Conservation (phyloP, 2,329 filamentous ascomycete genomes). For the Arthroderma sp. region DNA sequence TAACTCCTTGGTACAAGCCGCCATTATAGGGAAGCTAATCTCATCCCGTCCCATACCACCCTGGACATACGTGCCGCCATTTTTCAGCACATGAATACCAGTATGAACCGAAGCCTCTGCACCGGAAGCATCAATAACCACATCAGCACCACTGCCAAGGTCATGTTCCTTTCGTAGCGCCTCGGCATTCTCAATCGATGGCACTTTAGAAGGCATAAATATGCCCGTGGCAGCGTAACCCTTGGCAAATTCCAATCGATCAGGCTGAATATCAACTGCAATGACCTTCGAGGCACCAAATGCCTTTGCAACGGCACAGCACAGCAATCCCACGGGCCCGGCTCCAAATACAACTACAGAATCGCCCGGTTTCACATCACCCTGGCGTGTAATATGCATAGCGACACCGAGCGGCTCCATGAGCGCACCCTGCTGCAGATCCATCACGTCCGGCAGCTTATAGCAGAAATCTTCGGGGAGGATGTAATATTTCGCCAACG, state of each 20-base stretch:
- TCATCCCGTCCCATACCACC: slow-evolving; percentile 82
- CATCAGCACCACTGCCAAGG: slow-evolving; percentile 56
- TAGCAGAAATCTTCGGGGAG: slow-evolving; percentile 87
- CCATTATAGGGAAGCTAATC: slow-evolving; percentile 85
- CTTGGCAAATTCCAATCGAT: slow-evolving; percentile 64
- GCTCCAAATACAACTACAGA: slow-evolving; percentile 75
- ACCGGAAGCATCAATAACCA: slow-evolving; percentile 67
- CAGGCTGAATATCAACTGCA: slow-evolving; percentile 73
- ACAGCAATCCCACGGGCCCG: slow-evolving; percentile 75
- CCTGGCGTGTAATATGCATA: slow-evolving; percentile 72
- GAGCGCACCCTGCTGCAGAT: slow-evolving; percentile 73
- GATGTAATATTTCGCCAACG: slow-evolving; percentile 71
- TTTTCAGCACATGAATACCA: slow-evolving; percentile 54
- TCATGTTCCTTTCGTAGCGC: slow-evolving; percentile 51
- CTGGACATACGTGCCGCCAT: slow-evolving; percentile 67
- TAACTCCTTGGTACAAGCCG: slow-evolving; percentile 77
- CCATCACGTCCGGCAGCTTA: slow-evolving; percentile 65
- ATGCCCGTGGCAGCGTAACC: slow-evolving; percentile 45
- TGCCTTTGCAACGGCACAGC: slow-evolving; percentile 69
- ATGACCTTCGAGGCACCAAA: slow-evolving; percentile 78
- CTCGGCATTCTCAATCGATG: slow-evolving; percentile 59
- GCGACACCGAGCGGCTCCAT: slow-evolving; percentile 81
- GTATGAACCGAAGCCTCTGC: slow-evolving; percentile 68
- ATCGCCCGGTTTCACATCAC: slow-evolving; percentile 56
- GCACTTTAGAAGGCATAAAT: slow-evolving; percentile 49